These are phyloP conservation scores for Leishmania mexicana DNA, from an alignment of 208 protist genomes.

Conservation along the genomic window DNA sequence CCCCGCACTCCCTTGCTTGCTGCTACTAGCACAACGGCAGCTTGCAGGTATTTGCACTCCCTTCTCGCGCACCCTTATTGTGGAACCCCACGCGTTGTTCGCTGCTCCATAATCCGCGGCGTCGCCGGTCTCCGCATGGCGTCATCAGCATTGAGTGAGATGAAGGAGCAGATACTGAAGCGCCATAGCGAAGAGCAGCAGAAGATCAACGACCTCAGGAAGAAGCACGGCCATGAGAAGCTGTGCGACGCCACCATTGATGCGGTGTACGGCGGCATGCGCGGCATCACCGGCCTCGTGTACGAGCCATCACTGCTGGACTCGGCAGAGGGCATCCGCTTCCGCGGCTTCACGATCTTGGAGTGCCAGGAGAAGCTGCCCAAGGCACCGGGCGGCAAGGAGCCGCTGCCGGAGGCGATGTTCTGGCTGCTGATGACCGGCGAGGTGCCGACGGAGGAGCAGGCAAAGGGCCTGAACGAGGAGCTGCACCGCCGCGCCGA, in stretches of 20 bases:
- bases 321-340: constrained; percentile 96
- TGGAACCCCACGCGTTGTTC: constrained; percentile 33
- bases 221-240: constrained; percentile 77
- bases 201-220: constrained; percentile 87
- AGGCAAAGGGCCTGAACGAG: constrained; percentile 65
- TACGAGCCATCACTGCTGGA: constrained; percentile 98
- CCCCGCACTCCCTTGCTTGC: neutral
- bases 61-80: neutral
- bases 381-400: constrained; percentile 78
- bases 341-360: constrained; percentile 95
- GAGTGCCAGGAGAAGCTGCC: constrained; percentile 94
- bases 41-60: neutral
- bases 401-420: constrained; percentile 96
- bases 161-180: constrained; percentile 53
- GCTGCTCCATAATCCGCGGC: constrained; percentile 24
- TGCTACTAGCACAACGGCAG: neutral
- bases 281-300: constrained; percentile 95
- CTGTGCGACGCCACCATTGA: constrained; percentile 92
- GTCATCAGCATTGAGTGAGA: constrained; percentile 47
- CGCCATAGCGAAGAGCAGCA: constrained; percentile 29
- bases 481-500: constrained; percentile 89
- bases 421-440: constrained; percentile 98
- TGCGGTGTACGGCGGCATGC: constrained; percentile 95
- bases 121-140: constrained; percentile 26
- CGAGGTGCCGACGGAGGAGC: constrained; percentile 91